Conservation (phyloP, 805 yeast species). For the Wickerhamomyces kurtzmanii region DNA sequence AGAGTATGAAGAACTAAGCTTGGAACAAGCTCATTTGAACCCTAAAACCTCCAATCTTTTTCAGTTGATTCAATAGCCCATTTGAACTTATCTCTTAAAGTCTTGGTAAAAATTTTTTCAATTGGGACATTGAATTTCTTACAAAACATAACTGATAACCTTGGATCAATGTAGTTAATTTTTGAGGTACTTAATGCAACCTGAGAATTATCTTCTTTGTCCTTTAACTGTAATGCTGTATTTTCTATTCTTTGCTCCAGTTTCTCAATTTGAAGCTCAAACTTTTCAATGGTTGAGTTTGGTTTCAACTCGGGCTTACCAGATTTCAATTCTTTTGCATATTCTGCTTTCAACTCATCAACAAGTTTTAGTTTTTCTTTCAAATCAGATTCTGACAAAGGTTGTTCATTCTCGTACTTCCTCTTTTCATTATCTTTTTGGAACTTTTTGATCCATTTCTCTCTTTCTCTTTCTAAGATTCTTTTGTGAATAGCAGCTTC, state of each 20-base stretch:
- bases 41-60: slow-evolving; percentile 74
- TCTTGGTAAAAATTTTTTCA: slow-evolving; percentile 85
- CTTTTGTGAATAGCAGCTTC: slow-evolving; percentile 45
- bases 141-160: slow-evolving; percentile 81
- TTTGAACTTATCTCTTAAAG: slow-evolving; percentile 82
- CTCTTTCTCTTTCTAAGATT: slow-evolving; percentile 58
- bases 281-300: slow-evolving; percentile 47
- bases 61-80: slow-evolving; percentile 95
- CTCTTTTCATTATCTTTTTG: slow-evolving; percentile 71
- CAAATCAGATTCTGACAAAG: slow-evolving; percentile 43
- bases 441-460: slow-evolving; percentile 54
- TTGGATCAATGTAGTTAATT: slow-evolving; percentile 91
- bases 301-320: slow-evolving; percentile 48
- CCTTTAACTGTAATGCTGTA: slow-evolving; percentile 69
- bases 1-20: background rate
- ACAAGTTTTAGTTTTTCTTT: slow-evolving; percentile 48
- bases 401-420: slow-evolving; percentile 43
- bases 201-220: slow-evolving; percentile 88
- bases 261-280: slow-evolving; percentile 60
- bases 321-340: slow-evolving; percentile 44
- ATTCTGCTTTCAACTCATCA: slow-evolving; percentile 40
- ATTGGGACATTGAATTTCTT: slow-evolving; percentile 83
- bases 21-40: background rate
- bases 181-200: slow-evolving; percentile 92
- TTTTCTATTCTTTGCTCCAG: slow-evolving; percentile 62